These are phyloP conservation scores for Botrytis paeoniae DNA, from an alignment of 2,329 filamentous ascomycete species.

Conservation along the genomic window DNA sequence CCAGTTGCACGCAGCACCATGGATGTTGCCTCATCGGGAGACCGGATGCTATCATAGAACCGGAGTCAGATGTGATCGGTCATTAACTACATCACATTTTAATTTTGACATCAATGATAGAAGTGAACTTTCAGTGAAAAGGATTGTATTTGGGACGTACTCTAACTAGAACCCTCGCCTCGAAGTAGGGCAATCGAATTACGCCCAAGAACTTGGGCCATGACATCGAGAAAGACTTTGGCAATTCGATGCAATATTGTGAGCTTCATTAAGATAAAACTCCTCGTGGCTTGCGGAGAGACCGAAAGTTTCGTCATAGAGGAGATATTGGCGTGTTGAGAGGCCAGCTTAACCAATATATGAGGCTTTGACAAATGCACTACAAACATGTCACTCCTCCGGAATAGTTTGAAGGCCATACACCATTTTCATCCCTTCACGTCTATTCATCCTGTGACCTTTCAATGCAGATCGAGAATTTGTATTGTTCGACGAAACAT, in stretches of 20 bases:
- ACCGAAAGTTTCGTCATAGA: neutral
- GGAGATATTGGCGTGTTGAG: neutral
- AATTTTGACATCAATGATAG: neutral
- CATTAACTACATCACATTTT: neutral
- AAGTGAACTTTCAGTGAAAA: neutral
- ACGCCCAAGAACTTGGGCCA: neutral
- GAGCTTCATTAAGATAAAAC: neutral
- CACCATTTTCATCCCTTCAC: neutral
- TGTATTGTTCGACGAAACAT: neutral
- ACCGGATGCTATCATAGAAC: neutral
- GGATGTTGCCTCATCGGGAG: neutral
- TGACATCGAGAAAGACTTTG: neutral
- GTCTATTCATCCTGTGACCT: neutral
- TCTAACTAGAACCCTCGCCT: neutral
- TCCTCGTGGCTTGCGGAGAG: neutral
- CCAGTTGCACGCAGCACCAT: neutral
- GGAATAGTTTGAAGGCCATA: slow-evolving; percentile 13
- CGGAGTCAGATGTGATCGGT: neutral
- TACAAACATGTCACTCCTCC: slow-evolving; percentile 2
- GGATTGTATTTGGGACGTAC: neutral
- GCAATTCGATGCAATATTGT: neutral
- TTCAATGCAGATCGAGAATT: neutral
- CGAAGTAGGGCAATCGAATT: neutral
- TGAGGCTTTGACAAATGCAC: no score
- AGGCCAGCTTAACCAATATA: neutral